Evolutionary conservation across 1,284 basidiomycete species (phyloP).

Genomic region (Boletus smithii): DNA sequence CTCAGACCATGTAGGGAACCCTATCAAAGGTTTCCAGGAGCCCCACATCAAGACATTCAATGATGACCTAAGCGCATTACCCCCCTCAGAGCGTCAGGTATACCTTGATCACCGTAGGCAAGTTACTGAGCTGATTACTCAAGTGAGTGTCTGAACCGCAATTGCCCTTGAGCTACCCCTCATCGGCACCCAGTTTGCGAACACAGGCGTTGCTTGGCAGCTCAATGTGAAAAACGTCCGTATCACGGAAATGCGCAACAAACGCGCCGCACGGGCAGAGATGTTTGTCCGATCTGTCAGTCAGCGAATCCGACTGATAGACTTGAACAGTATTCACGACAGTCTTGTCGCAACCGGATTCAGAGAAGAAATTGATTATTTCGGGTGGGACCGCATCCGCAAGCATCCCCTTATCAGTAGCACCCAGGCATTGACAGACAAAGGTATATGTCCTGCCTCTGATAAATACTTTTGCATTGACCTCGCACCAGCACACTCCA

Average conservation of each 20-base stretch:
- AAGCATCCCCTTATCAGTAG: constrained; percentile 29
- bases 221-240: constrained; percentile 17
- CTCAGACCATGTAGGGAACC: constrained; percentile 19
- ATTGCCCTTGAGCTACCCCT: background rate
- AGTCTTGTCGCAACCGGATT: constrained; percentile 21
- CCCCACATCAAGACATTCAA: constrained; percentile 19
- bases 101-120: constrained; percentile 23
- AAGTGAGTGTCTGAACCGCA: constrained; percentile 12
- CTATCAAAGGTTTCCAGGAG: constrained; percentile 26
- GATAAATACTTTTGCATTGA: constrained; percentile 8
- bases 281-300: constrained; percentile 14
- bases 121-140: constrained; percentile 2
- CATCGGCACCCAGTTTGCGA: constrained; percentile 24
- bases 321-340: constrained; percentile 17
- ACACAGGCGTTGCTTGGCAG: constrained; percentile 27
- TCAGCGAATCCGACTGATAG: constrained; percentile 12
- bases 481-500: constrained; percentile 10
- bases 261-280: constrained; percentile 27
- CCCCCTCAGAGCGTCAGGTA: constrained; percentile 16
- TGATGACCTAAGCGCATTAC: constrained; percentile 14
- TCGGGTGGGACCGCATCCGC: constrained; percentile 33
- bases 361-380: constrained; percentile 26
- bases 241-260: constrained; percentile 21
- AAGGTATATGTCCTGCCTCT: constrained; percentile 10
- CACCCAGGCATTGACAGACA: constrained; percentile 20